Evolutionary conservation across 495 filamentous ascomycete genomes (phyloP), one percentile per base, ranked within the genome.

Genomic region (Bathelium albidoporum): DNA sequence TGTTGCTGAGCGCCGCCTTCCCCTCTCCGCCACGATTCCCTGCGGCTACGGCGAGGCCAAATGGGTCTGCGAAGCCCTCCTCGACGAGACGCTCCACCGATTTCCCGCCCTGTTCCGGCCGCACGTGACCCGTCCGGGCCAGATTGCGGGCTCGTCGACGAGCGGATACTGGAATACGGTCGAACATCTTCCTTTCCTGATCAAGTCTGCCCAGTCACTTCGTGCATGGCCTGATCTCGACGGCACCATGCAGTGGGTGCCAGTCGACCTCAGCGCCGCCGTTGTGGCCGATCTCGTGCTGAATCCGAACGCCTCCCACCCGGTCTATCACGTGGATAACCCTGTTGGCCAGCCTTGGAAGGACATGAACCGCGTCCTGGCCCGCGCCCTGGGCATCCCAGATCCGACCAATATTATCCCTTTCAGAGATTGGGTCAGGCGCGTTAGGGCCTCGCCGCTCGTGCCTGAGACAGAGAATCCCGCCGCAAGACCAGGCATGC

Each of bases 21-120:
- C 36, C 36, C 7, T 41, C 36, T 41, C 36, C 36, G 36, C 36
- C 36, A 41, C 36, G 36, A 16, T 41, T 16, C 36, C 34, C 18
- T 31, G 36, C 52, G 52, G 52, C 52, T 58, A 58, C 52, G 52
- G 20, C 20, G 52, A 58, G 20, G 52, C 52, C 52, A 58, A 58
- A 31, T 24, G 20, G 28, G 52, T 31, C 9, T 58, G 52, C 52
- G 52, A 58, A 31, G 20, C 20, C 52, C 20, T 58, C 20, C 52
- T 58, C 20, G 52, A 58, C 20, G 28, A 58, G 52, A 58, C 52
- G 52, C 52, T 58, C n/a, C 52, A 31, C 28, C 52, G 12, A 31
- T 31, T 24, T 31, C 52, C 52, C 20, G 28, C 52, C 52, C 52
- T 24, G 20, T 58, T 58, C 36, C 36, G 36, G 16, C 36, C 36